Evolutionary conservation across 1,284 basidiomycete species (phyloP).

Genomic region (Cryptococcus floricola): DNA sequence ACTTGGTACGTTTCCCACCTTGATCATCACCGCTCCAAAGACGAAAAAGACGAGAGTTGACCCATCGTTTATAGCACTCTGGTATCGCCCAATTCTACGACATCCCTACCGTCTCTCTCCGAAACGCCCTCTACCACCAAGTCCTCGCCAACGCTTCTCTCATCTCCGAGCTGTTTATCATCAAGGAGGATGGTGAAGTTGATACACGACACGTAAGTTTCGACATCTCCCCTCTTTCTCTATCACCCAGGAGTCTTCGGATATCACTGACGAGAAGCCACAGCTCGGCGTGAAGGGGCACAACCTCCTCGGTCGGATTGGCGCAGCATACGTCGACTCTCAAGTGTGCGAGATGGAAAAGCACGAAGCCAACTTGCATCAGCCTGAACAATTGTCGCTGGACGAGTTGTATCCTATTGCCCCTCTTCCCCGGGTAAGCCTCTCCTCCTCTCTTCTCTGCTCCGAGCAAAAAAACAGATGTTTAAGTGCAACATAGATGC

Average conservation of each 20-base stretch:
- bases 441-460: not conserved
- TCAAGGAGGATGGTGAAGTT: not conserved
- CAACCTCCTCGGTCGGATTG: conserved; percentile 27
- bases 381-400: conserved; percentile 3
- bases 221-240: not conserved
- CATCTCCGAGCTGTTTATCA: not conserved
- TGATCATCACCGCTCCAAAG: too few species aligned
- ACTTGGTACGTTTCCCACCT: conserved; percentile 23
- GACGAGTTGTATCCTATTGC: conserved; percentile 25
- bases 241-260: not conserved
- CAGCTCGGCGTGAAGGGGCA: conserved; percentile 29
- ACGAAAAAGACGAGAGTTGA: not conserved
- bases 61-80: conserved; percentile 16
- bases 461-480: not conserved
- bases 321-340: conserved; percentile 36
- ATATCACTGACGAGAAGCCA: not conserved
- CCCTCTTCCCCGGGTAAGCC: conserved; percentile 27
- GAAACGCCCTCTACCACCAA: conserved; percentile 25
- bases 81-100: conserved; percentile 42
- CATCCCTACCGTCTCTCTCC: conserved; percentile 33
- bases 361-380: conserved; percentile 17
- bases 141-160: not conserved
- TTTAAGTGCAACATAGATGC: conserved; percentile 12
- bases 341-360: conserved; percentile 42
- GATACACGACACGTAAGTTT: not conserved